Evolutionary conservation across 1,284 basidiomycete genomes (phyloP), one percentile per base, ranked within the genome.

Genomic region (Phenoliferia sp.): DNA sequence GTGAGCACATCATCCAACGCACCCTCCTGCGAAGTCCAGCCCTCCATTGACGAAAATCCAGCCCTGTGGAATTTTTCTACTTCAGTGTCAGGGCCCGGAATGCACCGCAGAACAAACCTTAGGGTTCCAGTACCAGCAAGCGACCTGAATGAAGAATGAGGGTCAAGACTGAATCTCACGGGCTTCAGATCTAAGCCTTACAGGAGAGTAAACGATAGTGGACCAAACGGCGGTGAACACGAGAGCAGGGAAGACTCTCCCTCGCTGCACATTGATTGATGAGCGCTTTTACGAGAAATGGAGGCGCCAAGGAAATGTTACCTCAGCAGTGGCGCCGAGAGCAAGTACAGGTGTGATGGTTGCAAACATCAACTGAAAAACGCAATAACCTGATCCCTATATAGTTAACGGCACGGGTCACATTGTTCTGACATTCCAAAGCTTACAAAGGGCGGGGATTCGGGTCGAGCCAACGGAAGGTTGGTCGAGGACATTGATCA

Each of bases 41-140:
- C 94, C 90, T 31, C 93, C 92, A 88, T 90, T 94, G 75, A 88
- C 89, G 80, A 86, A 87, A 0, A 86, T 92, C 93, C 94, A 97
- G 12, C 94, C 93, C 31, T 55, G 54, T 17, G 22, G 22, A n/a
- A 52, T 9, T 7, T 12, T 52, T 10, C 50, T 9, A n/a, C 39
- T 44, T 9, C 7, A n/a, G 50, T 10, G n/a, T n/a, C 50, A 9
- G 7, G 10, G 50, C 28, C 12, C n/a, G 7, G 50, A 44, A 22
- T 22, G 12, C 10, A 7, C 50, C 22, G 39, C 22, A n/a, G 28
- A 52, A 28, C 22, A 10, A 9, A n/a, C 50, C 65, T 87, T 86
- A 57, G 85, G 70, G 79, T 92, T 94, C 93, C 94, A 98, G 0
- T 93, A 93, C 94, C 94, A 95, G 81, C 88, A 90, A 0, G 92